phyloP scores from a whole-genome alignment of 352 stramenopile genomes.

The Phytophthora multivora region DNA sequence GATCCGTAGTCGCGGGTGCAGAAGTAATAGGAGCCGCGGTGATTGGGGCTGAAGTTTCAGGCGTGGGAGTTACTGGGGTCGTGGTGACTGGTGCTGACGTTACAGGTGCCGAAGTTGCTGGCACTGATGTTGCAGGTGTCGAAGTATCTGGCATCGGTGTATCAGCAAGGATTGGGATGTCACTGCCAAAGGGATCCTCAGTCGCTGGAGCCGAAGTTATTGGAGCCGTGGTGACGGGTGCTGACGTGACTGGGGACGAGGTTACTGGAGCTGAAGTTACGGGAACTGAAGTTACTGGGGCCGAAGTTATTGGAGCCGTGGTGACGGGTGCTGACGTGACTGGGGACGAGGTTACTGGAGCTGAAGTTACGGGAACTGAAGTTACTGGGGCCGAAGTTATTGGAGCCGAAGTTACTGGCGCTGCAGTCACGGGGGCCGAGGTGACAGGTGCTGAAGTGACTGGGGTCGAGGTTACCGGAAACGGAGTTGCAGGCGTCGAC shows the following conservation, averaged over 20 bases:
- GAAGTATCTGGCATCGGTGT: neutral
- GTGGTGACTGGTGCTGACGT: neutral
- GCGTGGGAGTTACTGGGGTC: neutral
- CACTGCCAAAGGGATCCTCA: neutral
- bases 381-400: neutral
- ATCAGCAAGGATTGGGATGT: slow-evolving; percentile 2
- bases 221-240: neutral
- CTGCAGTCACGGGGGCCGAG: neutral
- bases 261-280: neutral
- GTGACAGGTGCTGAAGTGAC: neutral
- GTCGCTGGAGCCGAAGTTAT: slow-evolving; percentile 1
- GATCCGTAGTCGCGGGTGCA: slow-evolving; percentile 9
- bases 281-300: neutral
- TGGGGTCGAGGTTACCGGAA: too few species aligned
- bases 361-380: neutral
- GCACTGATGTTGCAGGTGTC: neutral
- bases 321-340: neutral
- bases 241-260: too few species aligned
- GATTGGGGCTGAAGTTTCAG: neutral
- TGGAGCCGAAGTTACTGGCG: neutral
- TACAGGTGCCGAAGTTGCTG: neutral
- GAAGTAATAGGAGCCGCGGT: neutral
- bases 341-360: neutral
- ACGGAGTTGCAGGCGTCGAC: neutral
- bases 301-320: neutral